A percentile compares a stretch with the other conserved stretches of the same genome.
Conservation (phyloP, 1,284 basidiomycete genomes). For the Garcileccinum viscosum region DNA sequence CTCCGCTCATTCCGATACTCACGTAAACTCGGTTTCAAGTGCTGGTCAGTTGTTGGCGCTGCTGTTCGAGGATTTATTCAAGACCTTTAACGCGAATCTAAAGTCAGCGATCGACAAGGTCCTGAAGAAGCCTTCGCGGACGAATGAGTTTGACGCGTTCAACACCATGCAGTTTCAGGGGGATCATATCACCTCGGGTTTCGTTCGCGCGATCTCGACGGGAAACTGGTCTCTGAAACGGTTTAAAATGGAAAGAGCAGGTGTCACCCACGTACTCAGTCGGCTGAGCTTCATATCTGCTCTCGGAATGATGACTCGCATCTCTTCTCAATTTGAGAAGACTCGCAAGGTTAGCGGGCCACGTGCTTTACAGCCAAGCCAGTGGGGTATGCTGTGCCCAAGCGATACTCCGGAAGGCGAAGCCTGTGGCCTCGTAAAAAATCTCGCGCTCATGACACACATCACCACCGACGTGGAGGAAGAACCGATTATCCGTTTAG, state of each 20-base stretch:
- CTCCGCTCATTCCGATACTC: slow-evolving; percentile 15
- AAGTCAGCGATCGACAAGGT: slow-evolving; percentile 98
- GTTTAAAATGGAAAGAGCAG: slow-evolving; percentile 99
- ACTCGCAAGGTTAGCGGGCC: slow-evolving; percentile 99
- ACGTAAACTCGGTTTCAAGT: slow-evolving; percentile 54
- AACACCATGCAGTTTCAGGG: slow-evolving; percentile 93
- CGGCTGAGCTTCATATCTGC: slow-evolving; percentile 97
- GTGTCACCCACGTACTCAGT: slow-evolving; percentile 97
- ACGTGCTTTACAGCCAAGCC: slow-evolving; percentile 94
- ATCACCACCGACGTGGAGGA: slow-evolving; percentile 99
- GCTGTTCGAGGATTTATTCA: slow-evolving; percentile 98
- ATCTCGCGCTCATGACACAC: slow-evolving; percentile 98
- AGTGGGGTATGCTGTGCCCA: slow-evolving; percentile 99
- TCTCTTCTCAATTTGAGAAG: slow-evolving; percentile 99
- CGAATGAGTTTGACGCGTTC: slow-evolving; percentile 94
- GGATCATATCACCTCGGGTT: slow-evolving; percentile 95
- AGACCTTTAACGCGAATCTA: slow-evolving; percentile 97
- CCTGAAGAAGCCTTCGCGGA: slow-evolving; percentile 94
- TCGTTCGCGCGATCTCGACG: slow-evolving; percentile 97
- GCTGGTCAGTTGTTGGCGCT: slow-evolving; percentile 96
- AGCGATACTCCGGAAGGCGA: slow-evolving; percentile 99
- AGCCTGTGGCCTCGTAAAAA: slow-evolving; percentile 98
- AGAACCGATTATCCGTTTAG: slow-evolving; percentile 88
- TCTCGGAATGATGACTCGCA: slow-evolving; percentile 99
- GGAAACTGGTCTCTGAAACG: slow-evolving; percentile 99